These are phyloP conservation scores for Pseudopediastrum boryanum DNA, from an alignment of 139 green algal species.

Conservation along the genomic window DNA sequence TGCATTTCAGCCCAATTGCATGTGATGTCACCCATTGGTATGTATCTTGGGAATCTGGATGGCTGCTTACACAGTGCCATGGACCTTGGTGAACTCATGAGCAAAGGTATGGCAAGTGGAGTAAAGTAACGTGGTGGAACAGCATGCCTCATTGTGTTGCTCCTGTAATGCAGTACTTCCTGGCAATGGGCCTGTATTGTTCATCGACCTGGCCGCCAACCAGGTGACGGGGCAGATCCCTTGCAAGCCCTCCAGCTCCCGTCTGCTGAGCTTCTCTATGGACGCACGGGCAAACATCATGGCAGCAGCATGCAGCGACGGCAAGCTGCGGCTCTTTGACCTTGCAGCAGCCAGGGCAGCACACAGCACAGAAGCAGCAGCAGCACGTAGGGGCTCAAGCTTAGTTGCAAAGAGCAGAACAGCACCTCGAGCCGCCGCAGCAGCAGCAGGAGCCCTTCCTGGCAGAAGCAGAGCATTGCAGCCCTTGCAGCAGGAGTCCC, in stretches of 20 bases:
- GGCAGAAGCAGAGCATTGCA: not conserved
- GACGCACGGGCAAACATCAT: constrained; percentile 50
- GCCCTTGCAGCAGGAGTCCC: not conserved
- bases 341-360: constrained; percentile 35
- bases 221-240: constrained; percentile 14
- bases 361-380: not conserved
- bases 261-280: constrained; percentile 39
- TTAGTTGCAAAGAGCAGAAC: not conserved
- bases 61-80: no score
- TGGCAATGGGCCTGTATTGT: constrained; percentile 42
- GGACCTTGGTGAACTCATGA: not conserved
- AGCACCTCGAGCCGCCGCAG: not conserved
- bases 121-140: not conserved
- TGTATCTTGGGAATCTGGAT: no score
- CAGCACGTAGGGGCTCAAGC: not conserved
- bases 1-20: no score
- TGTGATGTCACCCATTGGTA: no score
- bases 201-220: constrained; percentile 38
- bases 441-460: constrained; percentile 9
- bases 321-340: constrained; percentile 52
- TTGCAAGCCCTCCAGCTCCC: constrained; percentile 22
- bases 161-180: constrained; percentile 40
- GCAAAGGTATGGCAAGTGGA: not conserved
- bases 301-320: constrained; percentile 47
- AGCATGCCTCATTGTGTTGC: not conserved